Conservation (phyloP, 2,329 filamentous ascomycete genomes). For the Diaporthe ampelina region DNA sequence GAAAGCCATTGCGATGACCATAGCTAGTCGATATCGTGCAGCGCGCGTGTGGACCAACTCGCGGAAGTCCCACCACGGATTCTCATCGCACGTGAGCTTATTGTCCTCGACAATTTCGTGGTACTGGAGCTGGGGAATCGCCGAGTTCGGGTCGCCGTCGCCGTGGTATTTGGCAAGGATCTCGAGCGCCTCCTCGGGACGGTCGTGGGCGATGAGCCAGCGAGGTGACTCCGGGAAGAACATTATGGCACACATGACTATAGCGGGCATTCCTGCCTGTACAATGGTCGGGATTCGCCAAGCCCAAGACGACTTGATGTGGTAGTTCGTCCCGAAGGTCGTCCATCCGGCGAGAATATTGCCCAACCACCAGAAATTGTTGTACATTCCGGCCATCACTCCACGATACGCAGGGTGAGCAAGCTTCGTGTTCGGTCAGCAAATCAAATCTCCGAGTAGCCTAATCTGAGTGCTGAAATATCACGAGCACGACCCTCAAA, state of each 20-base stretch:
- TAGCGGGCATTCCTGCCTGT: constrained; percentile 58
- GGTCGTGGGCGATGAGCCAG: constrained; percentile 50
- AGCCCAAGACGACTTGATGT: constrained; percentile 55
- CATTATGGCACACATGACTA: constrained; percentile 51
- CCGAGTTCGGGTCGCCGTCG: constrained; percentile 54
- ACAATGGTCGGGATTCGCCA: constrained; percentile 58
- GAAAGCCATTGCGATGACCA: constrained; percentile 57
- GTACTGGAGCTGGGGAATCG: constrained; percentile 57
- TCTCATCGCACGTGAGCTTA: constrained; percentile 57
- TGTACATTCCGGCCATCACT: constrained; percentile 57
- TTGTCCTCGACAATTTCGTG: constrained; percentile 57
- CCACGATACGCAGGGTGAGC: constrained; percentile 58
- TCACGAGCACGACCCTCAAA: constrained; percentile 43
- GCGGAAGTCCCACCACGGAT: constrained; percentile 61
- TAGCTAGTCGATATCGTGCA: constrained; percentile 56
- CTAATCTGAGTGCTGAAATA: too few relatives aligned
- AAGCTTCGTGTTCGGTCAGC: constrained; percentile 15
- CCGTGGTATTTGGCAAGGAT: constrained; percentile 54
- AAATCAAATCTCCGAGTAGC: background rate
- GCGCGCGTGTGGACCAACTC: constrained; percentile 57
- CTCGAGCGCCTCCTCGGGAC: constrained; percentile 47
- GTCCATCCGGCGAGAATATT: constrained; percentile 65
- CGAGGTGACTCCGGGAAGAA: constrained; percentile 53
- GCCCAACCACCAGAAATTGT: constrained; percentile 62
- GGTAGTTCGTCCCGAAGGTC: constrained; percentile 58